Base-by-base conservation (phyloP, 1,139 yeast genomes). In the Kodamaea arcana region DNA sequence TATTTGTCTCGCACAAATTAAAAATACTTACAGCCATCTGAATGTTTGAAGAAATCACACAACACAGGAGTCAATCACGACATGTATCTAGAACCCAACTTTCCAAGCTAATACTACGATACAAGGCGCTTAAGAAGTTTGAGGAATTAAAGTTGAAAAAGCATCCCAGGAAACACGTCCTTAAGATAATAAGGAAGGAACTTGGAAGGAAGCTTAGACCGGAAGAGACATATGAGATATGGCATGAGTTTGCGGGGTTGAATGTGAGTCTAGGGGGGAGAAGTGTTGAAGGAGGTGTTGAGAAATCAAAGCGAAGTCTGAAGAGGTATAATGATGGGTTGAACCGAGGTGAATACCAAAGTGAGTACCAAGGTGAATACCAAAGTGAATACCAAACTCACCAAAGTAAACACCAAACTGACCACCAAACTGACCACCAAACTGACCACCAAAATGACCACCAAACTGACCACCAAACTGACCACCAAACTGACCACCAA, bases 151-250 rank as follows among this genome's bases (percentile, higher is more conserved):
- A 37, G 12, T 30, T 24, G 15, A 26, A 29, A 16, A 34, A 25
- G 13, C 27, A 27, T 12, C 12, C 35, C 5, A 28, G 30, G 14
- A 27, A 38, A 5, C 36, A 37, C 22, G 35, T 35, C 17, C 26
- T 35, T 17, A 17, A 27, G 14, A 34, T 43, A 13, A 42, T 49
- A 23, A 43, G 41, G 25, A 39, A 38, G 4, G 44, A 43, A 25
- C 40, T 50, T 24, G 29, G 24, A 3, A 33, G 37, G 13, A 43
- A 42, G 7, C 41, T 36, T n/a, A 41, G 43, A 12, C 70, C 70
- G 0, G 67, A 64, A 37, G 70, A 61, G 28, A 58, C 70, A 0
- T 67, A 48, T 39, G 72, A 67, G 40, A 41, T 57, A 21, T 67
- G 72, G 73, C 62, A 66, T 38, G 41, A 48, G 9, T 35, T 37